Evolutionary conservation across 1,284 basidiomycete species (phyloP).

Genomic region (Xerocomus nothofagi): DNA sequence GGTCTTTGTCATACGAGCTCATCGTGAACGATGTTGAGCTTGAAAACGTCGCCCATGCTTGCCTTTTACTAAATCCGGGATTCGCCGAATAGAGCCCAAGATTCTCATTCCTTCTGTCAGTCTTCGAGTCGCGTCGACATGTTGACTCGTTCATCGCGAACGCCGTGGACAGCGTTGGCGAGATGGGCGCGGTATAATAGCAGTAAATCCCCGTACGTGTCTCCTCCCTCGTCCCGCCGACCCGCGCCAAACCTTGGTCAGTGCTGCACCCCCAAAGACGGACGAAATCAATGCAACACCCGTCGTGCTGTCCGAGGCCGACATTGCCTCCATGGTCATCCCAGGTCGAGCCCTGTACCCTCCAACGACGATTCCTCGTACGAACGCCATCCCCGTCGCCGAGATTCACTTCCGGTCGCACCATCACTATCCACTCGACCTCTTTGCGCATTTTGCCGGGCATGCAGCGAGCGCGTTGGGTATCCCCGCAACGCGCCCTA

Average conservation of each 20-base stretch:
- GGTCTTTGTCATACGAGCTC: conserved; percentile 60
- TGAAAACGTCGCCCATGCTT: conserved; percentile 7
- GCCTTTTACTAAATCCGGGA: conserved; percentile 13
- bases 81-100: conserved; percentile 14
- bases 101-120: neutral
- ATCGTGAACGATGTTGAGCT: conserved; percentile 40
- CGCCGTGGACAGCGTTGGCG: conserved; percentile 17
- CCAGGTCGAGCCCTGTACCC: conserved; percentile 58
- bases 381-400: conserved; percentile 80
- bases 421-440: conserved; percentile 65
- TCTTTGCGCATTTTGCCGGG: conserved; percentile 83
- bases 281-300: conserved; percentile 7
- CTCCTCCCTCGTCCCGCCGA: neutral
- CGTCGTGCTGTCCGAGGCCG: conserved; percentile 40
- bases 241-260: neutral
- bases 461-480: conserved; percentile 84
- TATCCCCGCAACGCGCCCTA: conserved; percentile 76
- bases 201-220: conserved; percentile 16
- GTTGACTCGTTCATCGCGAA: conserved; percentile 22
- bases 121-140: conserved; percentile 11
- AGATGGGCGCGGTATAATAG: conserved; percentile 23
- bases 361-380: conserved; percentile 57
- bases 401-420: conserved; percentile 84
- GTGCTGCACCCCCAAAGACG: conserved; percentile 2
- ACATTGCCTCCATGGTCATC: conserved; percentile 52